Evolutionary conservation across 768 basidiomycete species (phyloP).

Genomic region (Psilocybe subaeruginosa): DNA sequence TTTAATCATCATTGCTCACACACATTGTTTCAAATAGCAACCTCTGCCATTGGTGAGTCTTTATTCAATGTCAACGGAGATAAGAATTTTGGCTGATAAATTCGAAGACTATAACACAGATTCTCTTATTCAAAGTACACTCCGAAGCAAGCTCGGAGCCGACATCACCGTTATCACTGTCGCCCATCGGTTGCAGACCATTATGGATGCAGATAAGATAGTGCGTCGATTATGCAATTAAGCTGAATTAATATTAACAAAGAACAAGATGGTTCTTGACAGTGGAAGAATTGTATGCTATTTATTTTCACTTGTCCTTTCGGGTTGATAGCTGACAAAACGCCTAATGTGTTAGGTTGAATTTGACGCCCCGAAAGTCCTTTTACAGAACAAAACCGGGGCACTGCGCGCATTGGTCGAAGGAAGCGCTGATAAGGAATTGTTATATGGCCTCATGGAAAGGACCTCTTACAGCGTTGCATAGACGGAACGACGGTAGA

Average conservation of each 20-base stretch:
- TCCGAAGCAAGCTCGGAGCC: conserved; percentile 65
- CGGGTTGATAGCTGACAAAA: not conserved
- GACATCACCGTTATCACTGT: conserved; percentile 68
- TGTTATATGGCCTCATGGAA: conserved; percentile 7
- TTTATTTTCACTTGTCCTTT: not conserved
- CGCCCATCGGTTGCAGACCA: conserved; percentile 70
- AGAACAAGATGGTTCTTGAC: conserved; percentile 48
- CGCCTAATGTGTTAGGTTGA: conserved; percentile 12
- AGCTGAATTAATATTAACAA: not conserved
- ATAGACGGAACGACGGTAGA: too few species aligned
- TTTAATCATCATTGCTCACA: not conserved
- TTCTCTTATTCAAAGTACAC: conserved; percentile 68
- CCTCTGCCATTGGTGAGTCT: conserved; percentile 49
- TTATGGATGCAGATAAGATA: conserved; percentile 67
- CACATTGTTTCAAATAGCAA: conserved; percentile 25
- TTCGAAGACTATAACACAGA: conserved; percentile 63
- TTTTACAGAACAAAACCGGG: conserved; percentile 15
- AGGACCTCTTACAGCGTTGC: not conserved
- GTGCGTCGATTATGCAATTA: conserved; percentile 27
- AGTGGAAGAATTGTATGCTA: conserved; percentile 48
- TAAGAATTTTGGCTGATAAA: not conserved
- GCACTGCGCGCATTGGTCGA: conserved; percentile 20
- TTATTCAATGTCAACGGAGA: not conserved
- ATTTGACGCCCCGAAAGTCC: conserved; percentile 15
- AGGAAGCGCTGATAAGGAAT: conserved; percentile 19